Evolutionary conservation across 2,329 filamentous ascomycete genomes (phyloP), one percentile per base, ranked within the genome.

Genomic region (Neurospora sp.): DNA sequence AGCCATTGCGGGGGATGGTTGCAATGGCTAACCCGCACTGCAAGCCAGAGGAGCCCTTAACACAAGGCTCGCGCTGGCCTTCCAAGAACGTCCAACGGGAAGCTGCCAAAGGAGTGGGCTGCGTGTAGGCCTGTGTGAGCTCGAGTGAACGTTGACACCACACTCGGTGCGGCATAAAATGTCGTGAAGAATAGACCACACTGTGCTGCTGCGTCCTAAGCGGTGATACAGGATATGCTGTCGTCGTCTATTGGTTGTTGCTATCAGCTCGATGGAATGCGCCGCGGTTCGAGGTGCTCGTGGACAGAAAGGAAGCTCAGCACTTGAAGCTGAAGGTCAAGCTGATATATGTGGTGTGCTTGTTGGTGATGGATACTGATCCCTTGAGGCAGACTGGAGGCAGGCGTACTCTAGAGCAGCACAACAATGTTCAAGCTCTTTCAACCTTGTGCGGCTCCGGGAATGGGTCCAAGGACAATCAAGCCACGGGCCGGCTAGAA

Each of bases 1-100:
- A 78, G 87, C 87, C 86, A 89, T 89, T 79, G 74, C 74, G 74
- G 69, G 13, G 52, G 7, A 9, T 36, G 52, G 52, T 62, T n/a
- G 52, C 52, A 62, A 62, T 36, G 71, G 71, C 71, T 68, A 39
- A 71, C 68, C 68, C 71, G 71, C 38, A 43, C 40, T 43, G 28
- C 52, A 62, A 39, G 52, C 36, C 46, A 38, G 68, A 52, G 46
- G 19, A 62, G 52, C 52, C 23, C 15, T 62, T 9, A 36, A 36
- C 23, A 62, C 52, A 62, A 36, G 52, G 52, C 28, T 62, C 28
- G 15, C 15, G 52, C 52, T 62, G 52, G 52, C 52, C 52, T 62
- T 62, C 52, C 28, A 17, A 36, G 52, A 62, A 9, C 15, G 52
- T 62, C 52, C 52, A 62, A 62, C 52, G 28, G 52, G 15, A 28